Base-by-base conservation (phyloP, 257 asterid species). In the Dorcoceras hygrometricum region DNA sequence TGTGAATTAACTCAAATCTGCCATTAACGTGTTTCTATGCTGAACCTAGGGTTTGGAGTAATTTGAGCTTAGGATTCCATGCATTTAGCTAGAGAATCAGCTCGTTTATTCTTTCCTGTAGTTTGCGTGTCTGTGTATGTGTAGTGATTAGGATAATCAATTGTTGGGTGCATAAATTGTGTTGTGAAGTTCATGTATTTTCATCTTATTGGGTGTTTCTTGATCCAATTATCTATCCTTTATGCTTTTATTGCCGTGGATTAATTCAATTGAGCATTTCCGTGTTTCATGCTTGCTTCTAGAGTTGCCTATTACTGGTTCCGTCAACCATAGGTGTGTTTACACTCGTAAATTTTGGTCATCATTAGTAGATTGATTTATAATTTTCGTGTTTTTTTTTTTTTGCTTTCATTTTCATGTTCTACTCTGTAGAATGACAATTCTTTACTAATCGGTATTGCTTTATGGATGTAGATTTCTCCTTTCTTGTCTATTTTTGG, bases 21-120 rank as follows among this genome's bases (percentile, higher is more conserved):
- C 8, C n/a, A 23, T 36, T 26, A 12, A 46, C 25, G 59, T 62
- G 11, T 76, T 75, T 22, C 61, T n/a, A 24, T 31, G 28, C 69
- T 66, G 28, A 23, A n/a, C 58, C 68, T 80, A 76, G 86, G 89
- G 85, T 80, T 79, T 69, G n/a, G 59, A 46, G 63, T 66, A 71
- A 57, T 57, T 80, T 71, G 10, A 63, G 62, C 68, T 77, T 75
- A 54, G 75, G 73, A 61, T n/a, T 62, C 25, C 25, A 57, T 70
- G 75, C 60, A 48, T 66, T 65, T 62, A 68, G 68, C 66, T 65
- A 34, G 19, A 20, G 53, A 57, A 62, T 64, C 62, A 32, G 71
- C 65, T 77, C 60, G 14, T 68, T 63, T 59, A 43, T 16, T 26
- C 18, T 51, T 24, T 65, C 54, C 20, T 57, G 66, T 29, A n/a